Conservation (phyloP, 2,329 filamentous ascomycete genomes). For the Colletotrichum melonis region DNA sequence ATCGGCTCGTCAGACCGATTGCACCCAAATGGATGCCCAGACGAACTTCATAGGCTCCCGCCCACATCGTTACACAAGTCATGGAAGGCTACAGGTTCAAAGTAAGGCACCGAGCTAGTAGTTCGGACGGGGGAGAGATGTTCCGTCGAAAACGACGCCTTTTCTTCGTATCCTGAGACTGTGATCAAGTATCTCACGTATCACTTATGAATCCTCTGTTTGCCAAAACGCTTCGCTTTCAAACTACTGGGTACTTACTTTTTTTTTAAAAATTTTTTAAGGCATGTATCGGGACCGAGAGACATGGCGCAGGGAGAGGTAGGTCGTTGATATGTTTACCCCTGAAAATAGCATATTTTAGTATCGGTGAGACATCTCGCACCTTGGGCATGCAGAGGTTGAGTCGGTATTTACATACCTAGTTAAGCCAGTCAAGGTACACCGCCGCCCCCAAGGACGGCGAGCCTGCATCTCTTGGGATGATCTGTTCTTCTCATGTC, state of each 20-base stretch:
- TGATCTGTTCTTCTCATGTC: background rate
- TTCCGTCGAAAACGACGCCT: background rate
- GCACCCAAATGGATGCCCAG: too few species aligned
- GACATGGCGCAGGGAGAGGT: slow-evolving; percentile 17
- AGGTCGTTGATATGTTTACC: background rate
- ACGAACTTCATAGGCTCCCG: background rate
- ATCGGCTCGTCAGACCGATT: background rate
- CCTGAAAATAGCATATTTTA: background rate
- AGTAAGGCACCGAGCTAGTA: background rate
- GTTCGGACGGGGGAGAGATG: background rate
- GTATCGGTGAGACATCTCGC: background rate
- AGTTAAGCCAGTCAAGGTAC: background rate
- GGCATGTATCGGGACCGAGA: slow-evolving; percentile 6
- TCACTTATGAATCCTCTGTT: background rate
- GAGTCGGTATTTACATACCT: background rate
- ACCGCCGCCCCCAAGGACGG: background rate
- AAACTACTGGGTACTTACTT: too few species aligned
- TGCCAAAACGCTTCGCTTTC: background rate
- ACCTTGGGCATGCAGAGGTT: background rate
- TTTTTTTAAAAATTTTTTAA: background rate
- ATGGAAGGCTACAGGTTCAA: background rate
- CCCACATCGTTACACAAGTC: background rate
- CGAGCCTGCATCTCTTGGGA: background rate
- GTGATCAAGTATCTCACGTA: background rate
- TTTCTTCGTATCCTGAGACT: background rate